Evolutionary conservation across 495 filamentous ascomycete genomes (phyloP), one percentile per base, ranked within the genome.

Genomic region (Echria macrotheca): DNA sequence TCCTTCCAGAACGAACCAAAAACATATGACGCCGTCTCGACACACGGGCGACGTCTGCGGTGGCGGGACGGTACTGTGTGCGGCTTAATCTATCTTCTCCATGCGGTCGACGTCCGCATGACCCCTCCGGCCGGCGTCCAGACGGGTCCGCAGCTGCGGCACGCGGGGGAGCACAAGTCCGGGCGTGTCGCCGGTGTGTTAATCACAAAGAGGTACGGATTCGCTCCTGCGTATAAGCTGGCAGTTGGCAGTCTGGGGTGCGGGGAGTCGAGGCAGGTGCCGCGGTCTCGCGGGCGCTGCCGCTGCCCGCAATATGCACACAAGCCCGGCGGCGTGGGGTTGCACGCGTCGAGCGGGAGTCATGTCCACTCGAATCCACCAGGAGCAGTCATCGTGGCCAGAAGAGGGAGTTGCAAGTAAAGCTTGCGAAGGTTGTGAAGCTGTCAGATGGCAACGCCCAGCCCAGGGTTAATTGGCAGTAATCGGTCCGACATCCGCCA

Each of bases 401-500:
- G 35, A 17, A 18, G 35, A 18, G 35, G n/a, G n/a, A n/a, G n/a
- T n/a, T n/a, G n/a, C n/a, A n/a, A n/a, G n/a, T n/a, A n/a, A n/a
- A n/a, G n/a, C n/a, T n/a, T n/a, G n/a, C n/a, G n/a, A n/a, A 37
- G 32, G 4, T 11, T 14, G 17, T 37, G 35, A 37, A 18, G 35
- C 35, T 37, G 35, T 37, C 35, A 37, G 35, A 37, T 37, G 35
- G 35, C n/a, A 18, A 21, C 17, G 22, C 7, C 17, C 17, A 4
- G 38, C 18, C 21, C 38, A 41, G 17, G 7, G 17, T 8, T 21
- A 24, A 24, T 9, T 17, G 17, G 18, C 18, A 41, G 38, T 41
- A 41, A 41, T 41, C 38, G 38, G 38, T 21, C 38, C 38, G 38
- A 41, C 38, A 41, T 22, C 38, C 38, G 38, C 2, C 17, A 4